Percentiles rank a stretch among this genome's conserved stretches.
phyloP scores from a whole-genome alignment of 768 basidiomycete genomes.

The Hebeloma cylindrosporum region DNA sequence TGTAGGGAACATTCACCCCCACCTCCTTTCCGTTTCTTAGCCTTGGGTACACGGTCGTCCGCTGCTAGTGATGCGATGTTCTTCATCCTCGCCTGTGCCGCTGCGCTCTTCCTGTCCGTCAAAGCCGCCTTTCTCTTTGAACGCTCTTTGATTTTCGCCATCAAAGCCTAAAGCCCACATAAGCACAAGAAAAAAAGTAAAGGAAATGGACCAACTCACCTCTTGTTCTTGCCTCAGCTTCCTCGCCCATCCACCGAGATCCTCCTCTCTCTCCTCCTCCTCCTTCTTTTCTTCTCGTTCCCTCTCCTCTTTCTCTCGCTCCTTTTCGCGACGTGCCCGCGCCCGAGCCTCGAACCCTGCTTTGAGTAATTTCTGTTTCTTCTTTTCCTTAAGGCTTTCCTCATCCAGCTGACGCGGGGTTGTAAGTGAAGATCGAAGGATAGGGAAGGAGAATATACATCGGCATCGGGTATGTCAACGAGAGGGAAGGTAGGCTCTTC shows the following conservation, averaged over 20 bases:
- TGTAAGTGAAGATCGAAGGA: not conserved
- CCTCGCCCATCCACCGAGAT: conserved; percentile 72
- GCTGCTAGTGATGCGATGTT: conserved; percentile 89
- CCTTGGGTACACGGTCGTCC: conserved; percentile 76
- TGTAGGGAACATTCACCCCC: conserved; percentile 55
- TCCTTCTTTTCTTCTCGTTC: conserved; percentile 71
- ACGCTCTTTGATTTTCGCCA: conserved; percentile 84
- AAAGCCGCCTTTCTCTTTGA: conserved; percentile 77
- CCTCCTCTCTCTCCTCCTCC: conserved; percentile 70
- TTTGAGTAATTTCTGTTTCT: conserved; percentile 88
- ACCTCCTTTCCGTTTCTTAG: conserved; percentile 78
- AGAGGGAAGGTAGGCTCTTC: conserved; percentile 90
- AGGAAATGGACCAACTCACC: conserved; percentile 37
- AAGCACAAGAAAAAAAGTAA: conserved; percentile 1
- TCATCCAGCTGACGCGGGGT: conserved; percentile 66
- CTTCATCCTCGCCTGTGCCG: conserved; percentile 95
- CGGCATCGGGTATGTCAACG: conserved; percentile 87
- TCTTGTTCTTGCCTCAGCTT: conserved; percentile 79
- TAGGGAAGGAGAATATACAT: conserved; percentile 49
- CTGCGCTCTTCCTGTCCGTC: conserved; percentile 90
- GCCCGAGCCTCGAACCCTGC: conserved; percentile 91
- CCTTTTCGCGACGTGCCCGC: conserved; percentile 83
- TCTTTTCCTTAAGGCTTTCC: conserved; percentile 91
- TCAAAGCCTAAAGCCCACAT: conserved; percentile 64
- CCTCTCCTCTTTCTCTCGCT: conserved; percentile 76